Percentiles rank a stretch among this genome's conserved stretches.
These are phyloP conservation scores for Candida namnaoensis DNA, from an alignment of 805 yeast species.

Conservation along the genomic window DNA sequence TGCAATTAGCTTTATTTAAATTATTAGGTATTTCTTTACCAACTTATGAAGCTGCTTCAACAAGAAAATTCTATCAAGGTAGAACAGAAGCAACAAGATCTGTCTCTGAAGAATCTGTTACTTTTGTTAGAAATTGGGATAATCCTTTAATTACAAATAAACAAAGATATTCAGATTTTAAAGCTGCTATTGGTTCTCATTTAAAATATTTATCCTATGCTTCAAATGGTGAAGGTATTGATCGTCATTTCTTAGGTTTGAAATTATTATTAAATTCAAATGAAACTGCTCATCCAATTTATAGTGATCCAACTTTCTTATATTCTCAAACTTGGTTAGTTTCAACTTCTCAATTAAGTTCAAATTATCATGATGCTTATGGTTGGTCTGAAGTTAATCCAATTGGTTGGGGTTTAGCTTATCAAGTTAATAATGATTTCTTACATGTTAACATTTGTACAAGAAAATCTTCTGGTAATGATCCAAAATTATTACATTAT, in stretches of 20 bases:
- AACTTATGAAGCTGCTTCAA: constrained; percentile 94
- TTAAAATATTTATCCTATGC: constrained; percentile 68
- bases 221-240: constrained; percentile 81
- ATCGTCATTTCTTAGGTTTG: constrained; percentile 88
- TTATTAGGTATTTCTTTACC: constrained; percentile 74
- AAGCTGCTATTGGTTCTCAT: constrained; percentile 68
- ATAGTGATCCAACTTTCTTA: constrained; percentile 63
- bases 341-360: constrained; percentile 83
- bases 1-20: constrained; percentile 87
- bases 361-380: constrained; percentile 80
- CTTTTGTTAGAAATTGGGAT: constrained; percentile 71
- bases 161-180: constrained; percentile 59
- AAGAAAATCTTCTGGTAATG: constrained; percentile 51
- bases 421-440: constrained; percentile 83
- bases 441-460: constrained; percentile 78
- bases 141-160: constrained; percentile 33
- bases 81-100: constrained; percentile 92
- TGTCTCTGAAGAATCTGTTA: constrained; percentile 62
- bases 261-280: constrained; percentile 57
- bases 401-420: constrained; percentile 89
- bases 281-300: constrained; percentile 54
- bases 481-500: constrained; percentile 49
- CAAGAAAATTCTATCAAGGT: constrained; percentile 81
- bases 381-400: constrained; percentile 96
- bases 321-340: constrained; percentile 83